Percentiles rank a stretch among this genome's conserved stretches.
Conservation (phyloP, 768 basidiomycete species). For the Tylopilus plumbeoviolaceoides region DNA sequence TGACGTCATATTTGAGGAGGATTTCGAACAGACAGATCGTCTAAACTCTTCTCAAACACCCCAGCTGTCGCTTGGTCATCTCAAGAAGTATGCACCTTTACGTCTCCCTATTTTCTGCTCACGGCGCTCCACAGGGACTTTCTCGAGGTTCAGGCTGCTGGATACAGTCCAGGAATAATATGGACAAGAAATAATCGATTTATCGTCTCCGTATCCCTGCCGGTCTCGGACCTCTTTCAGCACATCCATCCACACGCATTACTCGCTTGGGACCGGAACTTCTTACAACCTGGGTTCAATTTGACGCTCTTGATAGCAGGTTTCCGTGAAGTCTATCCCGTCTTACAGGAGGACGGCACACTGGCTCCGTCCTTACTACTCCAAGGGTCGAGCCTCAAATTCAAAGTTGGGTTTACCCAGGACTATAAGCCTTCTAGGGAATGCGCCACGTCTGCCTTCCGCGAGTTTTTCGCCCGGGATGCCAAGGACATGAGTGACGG, state of each 20-base stretch:
- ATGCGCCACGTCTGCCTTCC: slow-evolving; percentile 43
- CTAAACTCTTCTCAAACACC: background rate
- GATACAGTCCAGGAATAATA: slow-evolving; percentile 60
- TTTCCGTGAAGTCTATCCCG: slow-evolving; percentile 50
- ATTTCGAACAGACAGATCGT: background rate
- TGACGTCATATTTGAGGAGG: slow-evolving; percentile 16
- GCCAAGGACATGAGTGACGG: slow-evolving; percentile 7
- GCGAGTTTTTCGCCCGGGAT: slow-evolving; percentile 44
- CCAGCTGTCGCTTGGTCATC: background rate
- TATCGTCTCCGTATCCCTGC: slow-evolving; percentile 53
- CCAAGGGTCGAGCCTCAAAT: slow-evolving; percentile 38
- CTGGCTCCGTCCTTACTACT: slow-evolving; percentile 33
- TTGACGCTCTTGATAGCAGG: slow-evolving; percentile 65
- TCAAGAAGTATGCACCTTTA: background rate
- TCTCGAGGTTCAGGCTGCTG: slow-evolving; percentile 50
- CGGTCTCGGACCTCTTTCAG: slow-evolving; percentile 46
- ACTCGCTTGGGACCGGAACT: slow-evolving; percentile 68
- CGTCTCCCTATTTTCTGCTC: background rate
- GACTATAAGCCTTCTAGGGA: slow-evolving; percentile 57
- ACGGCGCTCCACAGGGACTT: slow-evolving; percentile 44
- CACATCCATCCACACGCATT: slow-evolving; percentile 60
- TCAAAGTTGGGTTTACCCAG: slow-evolving; percentile 59
- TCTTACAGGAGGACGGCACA: slow-evolving; percentile 41
- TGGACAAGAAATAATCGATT: slow-evolving; percentile 44
- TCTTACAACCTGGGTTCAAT: slow-evolving; percentile 55